Conservation (phyloP, 805 yeast species). For the Starmerella tilneyi region DNA sequence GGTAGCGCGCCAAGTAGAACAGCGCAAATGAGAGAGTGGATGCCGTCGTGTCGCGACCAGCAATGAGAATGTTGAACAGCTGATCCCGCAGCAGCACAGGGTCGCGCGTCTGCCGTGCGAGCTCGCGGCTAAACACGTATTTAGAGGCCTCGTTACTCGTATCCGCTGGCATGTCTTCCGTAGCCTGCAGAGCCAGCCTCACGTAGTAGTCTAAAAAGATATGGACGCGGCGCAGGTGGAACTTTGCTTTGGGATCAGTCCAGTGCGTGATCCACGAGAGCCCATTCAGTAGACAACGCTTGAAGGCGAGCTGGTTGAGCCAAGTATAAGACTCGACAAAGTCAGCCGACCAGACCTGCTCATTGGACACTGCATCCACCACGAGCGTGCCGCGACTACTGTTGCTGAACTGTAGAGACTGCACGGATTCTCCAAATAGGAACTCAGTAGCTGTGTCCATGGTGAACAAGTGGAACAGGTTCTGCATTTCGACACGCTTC, state of each 20-base stretch:
- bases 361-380: slow-evolving; percentile 6
- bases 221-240: slow-evolving; percentile 29
- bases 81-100: slow-evolving; percentile 39
- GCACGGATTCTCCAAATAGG: slow-evolving; percentile 24
- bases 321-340: slow-evolving; percentile 24
- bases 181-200: slow-evolving; percentile 29
- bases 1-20: slow-evolving; percentile 37
- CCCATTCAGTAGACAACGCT: slow-evolving; percentile 10
- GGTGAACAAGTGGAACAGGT: slow-evolving; percentile 23
- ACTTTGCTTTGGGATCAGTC: slow-evolving; percentile 29
- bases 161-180: slow-evolving; percentile 22
- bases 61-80: slow-evolving; percentile 38
- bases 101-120: slow-evolving; percentile 38
- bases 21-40: slow-evolving; percentile 37
- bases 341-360: slow-evolving; percentile 24
- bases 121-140: slow-evolving; percentile 39
- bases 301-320: slow-evolving; percentile 12
- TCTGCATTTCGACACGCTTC: slow-evolving; percentile 19
- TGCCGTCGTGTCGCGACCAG: slow-evolving; percentile 45
- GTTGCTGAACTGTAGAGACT: slow-evolving; percentile 15
- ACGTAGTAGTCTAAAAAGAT: slow-evolving; percentile 35
- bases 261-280: slow-evolving; percentile 14
- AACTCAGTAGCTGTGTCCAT: slow-evolving; percentile 30
- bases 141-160: slow-evolving; percentile 28
- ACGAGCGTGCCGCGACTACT: slow-evolving; percentile 4